Evolutionary conservation across 306 rosid genomes (phyloP), one percentile per base, ranked within the genome.

Genomic region (Begonia peltatifolia): DNA sequence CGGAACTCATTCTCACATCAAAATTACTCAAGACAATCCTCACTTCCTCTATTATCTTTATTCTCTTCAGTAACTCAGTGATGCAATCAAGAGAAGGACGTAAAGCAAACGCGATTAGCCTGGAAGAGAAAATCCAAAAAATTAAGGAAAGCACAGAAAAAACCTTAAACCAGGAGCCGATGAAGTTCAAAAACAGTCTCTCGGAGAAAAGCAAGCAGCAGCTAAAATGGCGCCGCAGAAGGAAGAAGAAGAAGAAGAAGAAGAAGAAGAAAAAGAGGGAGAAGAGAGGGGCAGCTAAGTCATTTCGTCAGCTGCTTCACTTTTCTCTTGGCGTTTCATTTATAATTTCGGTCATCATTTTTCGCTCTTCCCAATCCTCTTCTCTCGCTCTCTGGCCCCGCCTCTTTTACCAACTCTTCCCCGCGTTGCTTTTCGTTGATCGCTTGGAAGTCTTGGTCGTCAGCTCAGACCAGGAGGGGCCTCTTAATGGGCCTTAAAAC

Each of bases 201-300:
- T 57, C 36, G 48, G 46, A 9, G 46, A 4, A 7, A 30, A 52
- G 53, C 14, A 52, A 52, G 65, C 35, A 41, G 52, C 65, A 10
- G 52, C 11, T 25, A 61, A 41, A 52, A 43, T 61, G 65, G 65
- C 58, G 65, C 65, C 65, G 65, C 65, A 61, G 65, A 43, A 25
- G 25, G 14, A 52, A 42, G 57, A 42, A 60, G 57, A 41, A 41
- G 64, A 20, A 8, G 52, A 14, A 35, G 18, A 17, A 17, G 18
- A 17, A 17, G 18, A 17, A 17, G 18, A 17, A 17, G 62, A 52
- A 2, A 46, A 55, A 49, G 47, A 50, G 13, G 65, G 65, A 30
- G 54, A 57, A 57, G n/a, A 17, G 16, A 9, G 46, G 65, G 65
- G 53, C 25, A 61, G 7, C 52, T 42, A 43, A 9, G 65, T 61